Evolutionary conservation across 768 basidiomycete species (phyloP), one percentile per base, ranked within the genome.

Genomic region (Chalciporus piperatus): DNA sequence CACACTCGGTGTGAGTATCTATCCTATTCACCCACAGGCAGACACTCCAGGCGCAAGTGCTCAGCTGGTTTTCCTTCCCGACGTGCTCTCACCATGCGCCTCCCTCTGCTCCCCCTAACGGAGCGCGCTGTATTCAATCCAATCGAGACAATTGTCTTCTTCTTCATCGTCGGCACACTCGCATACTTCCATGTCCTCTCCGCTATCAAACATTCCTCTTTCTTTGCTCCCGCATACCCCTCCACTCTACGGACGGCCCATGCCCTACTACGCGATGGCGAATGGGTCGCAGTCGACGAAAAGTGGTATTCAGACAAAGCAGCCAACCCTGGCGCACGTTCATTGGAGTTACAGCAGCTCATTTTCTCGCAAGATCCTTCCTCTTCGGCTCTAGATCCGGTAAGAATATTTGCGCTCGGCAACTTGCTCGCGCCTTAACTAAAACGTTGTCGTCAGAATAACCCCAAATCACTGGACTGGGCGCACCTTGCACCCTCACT

Each of bases 141-240:
- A 44, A 89, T 92, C 56, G 95, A 98, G 64, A 88, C 89, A 8
- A 92, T 97, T 57, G 93, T 97, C 50, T 82, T 84, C 67, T 88
- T 92, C 75, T 91, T 85, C 68, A 83, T 94, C 62, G 68, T 95
- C 53, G 88, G 89, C 19, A 98, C 97, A 1, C 80, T 98, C 46
- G 89, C 92, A 42, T 98, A 98, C 70, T 97, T 98, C 69, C 93
- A 96, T 63, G 79, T 97, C 59, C 81, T 99, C 54, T 82, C 82
- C 50, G 89, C 89, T 47, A 89, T 98, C 64, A 94, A 95, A 62
- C 85, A 93, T 62, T 92, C 89, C 0, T 78, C 89, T 20, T 87
- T 93, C 70, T 80, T 93, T 48, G 82, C 83, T 1, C 75, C 86
- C 1, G 63, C 76, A 14, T 56, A 76, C 5, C 75, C 78, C 0